Evolutionary conservation across 768 basidiomycete species (phyloP).

Genomic region (Pulveroboletus frians): DNA sequence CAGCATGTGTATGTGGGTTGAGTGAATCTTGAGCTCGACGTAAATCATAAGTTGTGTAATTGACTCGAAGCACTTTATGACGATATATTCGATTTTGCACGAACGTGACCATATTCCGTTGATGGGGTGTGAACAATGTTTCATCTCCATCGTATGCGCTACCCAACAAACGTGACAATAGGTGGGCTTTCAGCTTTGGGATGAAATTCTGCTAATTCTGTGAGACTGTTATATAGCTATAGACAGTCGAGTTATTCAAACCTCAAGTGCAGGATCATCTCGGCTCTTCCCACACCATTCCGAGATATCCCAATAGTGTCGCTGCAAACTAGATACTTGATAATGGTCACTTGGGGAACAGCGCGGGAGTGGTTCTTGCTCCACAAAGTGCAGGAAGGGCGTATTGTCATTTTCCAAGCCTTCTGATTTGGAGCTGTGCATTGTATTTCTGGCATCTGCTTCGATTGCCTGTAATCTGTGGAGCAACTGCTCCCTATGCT

Average conservation of each 20-base stretch:
- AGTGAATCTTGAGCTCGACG: conserved; percentile 34
- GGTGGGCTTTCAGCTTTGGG: neutral
- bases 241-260: neutral
- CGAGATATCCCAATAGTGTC: neutral
- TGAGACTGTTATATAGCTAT: neutral
- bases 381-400: neutral
- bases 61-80: conserved; percentile 24
- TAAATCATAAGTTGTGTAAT: conserved; percentile 31
- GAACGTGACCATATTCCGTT: conserved; percentile 13
- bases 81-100: conserved; percentile 21
- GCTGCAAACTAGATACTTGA: conserved; percentile 15
- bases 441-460: too few species aligned
- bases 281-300: neutral
- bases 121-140: neutral
- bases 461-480: neutral
- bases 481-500: conserved; percentile 12
- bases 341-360: conserved; percentile 8
- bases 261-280: neutral
- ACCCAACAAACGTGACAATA: neutral
- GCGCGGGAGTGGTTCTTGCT: conserved; percentile 6
- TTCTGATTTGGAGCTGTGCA: too few species aligned
- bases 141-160: conserved; percentile 24
- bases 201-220: neutral
- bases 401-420: too few species aligned
- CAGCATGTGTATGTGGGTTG: conserved; percentile 32